These are phyloP conservation scores for Zelopaecilomyces penicillatus DNA, from an alignment of 2,329 filamentous ascomycete species.

Conservation along the genomic window DNA sequence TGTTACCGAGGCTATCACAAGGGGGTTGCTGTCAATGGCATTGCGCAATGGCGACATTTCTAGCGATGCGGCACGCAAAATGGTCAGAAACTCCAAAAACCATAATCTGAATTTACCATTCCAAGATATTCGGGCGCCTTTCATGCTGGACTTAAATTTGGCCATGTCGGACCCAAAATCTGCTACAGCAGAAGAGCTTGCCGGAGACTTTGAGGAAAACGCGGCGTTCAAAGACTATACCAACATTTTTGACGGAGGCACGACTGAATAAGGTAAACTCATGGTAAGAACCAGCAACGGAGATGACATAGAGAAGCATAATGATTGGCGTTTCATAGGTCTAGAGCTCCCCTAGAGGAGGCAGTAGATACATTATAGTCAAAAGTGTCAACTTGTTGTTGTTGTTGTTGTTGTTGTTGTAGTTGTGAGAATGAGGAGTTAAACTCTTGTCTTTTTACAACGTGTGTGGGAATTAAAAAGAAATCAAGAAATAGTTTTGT, in stretches of 20 bases:
- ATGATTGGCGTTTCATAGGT: too few species aligned
- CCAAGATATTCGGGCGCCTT: conserved; percentile 21
- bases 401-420: too few species aligned
- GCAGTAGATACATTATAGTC: too few species aligned
- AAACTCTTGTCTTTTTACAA: too few species aligned
- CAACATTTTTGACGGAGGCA: conserved; percentile 1
- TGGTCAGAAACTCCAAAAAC: conserved; percentile 19
- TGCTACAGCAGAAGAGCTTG: conserved; percentile 23
- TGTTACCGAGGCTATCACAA: conserved; percentile 25
- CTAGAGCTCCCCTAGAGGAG: too few species aligned
- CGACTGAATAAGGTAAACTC: too few species aligned
- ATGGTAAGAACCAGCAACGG: too few species aligned
- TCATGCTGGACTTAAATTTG: conserved; percentile 25
- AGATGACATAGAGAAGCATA: too few species aligned
- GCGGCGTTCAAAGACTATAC: conserved; percentile 21
- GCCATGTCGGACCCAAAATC: conserved; percentile 21
- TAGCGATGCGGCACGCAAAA: conserved; percentile 15
- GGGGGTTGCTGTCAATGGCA: conserved; percentile 27
- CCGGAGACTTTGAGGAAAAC: conserved; percentile 21
- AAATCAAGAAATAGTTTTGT: too few species aligned
- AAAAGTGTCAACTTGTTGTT: too few species aligned
- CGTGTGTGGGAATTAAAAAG: too few species aligned
- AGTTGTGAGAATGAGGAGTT: too few species aligned
- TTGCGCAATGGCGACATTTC: conserved; percentile 24
- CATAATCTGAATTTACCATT: conserved; percentile 10